Conservation (phyloP, 2,329 filamentous ascomycete genomes). For the Arthrinium puccinioides region DNA sequence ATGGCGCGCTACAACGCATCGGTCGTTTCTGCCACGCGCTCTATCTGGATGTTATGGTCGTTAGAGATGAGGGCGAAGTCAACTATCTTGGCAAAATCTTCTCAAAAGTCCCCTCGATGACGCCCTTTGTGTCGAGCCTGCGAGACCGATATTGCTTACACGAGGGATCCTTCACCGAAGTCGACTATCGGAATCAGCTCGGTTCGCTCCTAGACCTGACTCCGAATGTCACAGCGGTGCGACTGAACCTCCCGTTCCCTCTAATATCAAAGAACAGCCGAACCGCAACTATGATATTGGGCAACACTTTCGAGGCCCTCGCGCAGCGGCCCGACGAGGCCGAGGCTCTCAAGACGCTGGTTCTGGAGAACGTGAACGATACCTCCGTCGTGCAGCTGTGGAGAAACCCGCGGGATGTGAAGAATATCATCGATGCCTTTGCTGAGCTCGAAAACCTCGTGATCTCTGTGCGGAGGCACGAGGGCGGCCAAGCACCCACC, state of each 20-base stretch:
- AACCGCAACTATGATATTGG: conserved; percentile 43
- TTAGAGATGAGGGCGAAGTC: conserved; percentile 47
- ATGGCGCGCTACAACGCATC: conserved; percentile 36
- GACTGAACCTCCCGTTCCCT: conserved; percentile 44
- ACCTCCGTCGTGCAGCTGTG: conserved; percentile 39
- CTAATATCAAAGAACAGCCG: conserved; percentile 37
- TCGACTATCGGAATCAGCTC: conserved; percentile 35
- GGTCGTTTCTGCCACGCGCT: conserved; percentile 41
- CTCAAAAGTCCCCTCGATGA: conserved; percentile 36
- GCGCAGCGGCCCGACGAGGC: conserved; percentile 37
- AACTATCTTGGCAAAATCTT: conserved; percentile 39
- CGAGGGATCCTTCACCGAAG: conserved; percentile 39
- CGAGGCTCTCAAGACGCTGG: conserved; percentile 33
- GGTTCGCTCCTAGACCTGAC: conserved; percentile 35
- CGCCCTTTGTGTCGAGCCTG: conserved; percentile 34
- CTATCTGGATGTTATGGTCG: conserved; percentile 44
- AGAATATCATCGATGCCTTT: conserved; percentile 38
- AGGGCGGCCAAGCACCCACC: conserved; percentile 25
- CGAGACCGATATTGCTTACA: conserved; percentile 40
- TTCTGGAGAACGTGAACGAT: conserved; percentile 44
- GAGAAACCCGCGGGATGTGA: conserved; percentile 43
- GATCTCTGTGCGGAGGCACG: conserved; percentile 38
- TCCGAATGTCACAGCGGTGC: conserved; percentile 36
- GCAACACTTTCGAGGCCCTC: conserved; percentile 43
- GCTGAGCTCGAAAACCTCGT: conserved; percentile 35